Evolutionary conservation across 2,329 filamentous ascomycete genomes (phyloP).

Genomic region (Diaporthe destruens): DNA sequence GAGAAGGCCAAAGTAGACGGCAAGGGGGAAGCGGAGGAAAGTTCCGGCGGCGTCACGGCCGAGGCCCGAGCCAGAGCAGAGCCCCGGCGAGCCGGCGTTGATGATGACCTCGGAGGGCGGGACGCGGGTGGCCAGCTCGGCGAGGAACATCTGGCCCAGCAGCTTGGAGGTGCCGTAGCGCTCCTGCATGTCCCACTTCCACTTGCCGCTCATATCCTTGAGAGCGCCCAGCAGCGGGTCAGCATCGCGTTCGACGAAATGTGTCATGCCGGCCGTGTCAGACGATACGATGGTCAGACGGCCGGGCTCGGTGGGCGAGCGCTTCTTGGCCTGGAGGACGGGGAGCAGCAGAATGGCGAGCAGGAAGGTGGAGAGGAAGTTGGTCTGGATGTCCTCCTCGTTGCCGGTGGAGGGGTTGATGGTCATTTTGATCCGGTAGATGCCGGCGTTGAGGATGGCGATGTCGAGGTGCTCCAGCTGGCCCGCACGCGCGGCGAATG

Average conservation of each 20-base stretch:
- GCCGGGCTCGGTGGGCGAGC: background rate
- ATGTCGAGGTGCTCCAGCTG: too few species aligned
- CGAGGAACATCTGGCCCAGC: conserved; percentile 51
- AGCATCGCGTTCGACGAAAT: conserved; percentile 40
- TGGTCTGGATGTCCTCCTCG: too few species aligned
- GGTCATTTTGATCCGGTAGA: too few species aligned
- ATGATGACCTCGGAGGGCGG: conserved; percentile 44
- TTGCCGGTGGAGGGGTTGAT: too few species aligned
- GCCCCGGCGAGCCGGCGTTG: conserved; percentile 44
- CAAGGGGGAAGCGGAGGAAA: conserved; percentile 4
- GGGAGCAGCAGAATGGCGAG: too few species aligned
- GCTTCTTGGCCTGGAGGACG: too few species aligned
- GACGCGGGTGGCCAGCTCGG: conserved; percentile 48
- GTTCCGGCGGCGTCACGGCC: conserved; percentile 2
- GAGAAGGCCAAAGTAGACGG: background rate
- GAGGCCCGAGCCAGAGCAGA: conserved; percentile 36
- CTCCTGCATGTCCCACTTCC: conserved; percentile 41
- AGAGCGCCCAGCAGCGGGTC: conserved; percentile 43
- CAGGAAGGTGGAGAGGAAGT: too few species aligned
- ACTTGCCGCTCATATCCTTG: conserved; percentile 35
- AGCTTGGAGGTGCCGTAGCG: conserved; percentile 46
- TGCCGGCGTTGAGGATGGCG: too few species aligned
- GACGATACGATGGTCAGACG: conserved; percentile 43
- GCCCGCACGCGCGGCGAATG: too few species aligned
- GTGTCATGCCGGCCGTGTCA: conserved; percentile 43